Percentiles rank a stretch among this genome's conserved stretches.
These are phyloP conservation scores for Naegleria gruberi DNA, from an alignment of 208 protist genomes.

Conservation along the genomic window DNA sequence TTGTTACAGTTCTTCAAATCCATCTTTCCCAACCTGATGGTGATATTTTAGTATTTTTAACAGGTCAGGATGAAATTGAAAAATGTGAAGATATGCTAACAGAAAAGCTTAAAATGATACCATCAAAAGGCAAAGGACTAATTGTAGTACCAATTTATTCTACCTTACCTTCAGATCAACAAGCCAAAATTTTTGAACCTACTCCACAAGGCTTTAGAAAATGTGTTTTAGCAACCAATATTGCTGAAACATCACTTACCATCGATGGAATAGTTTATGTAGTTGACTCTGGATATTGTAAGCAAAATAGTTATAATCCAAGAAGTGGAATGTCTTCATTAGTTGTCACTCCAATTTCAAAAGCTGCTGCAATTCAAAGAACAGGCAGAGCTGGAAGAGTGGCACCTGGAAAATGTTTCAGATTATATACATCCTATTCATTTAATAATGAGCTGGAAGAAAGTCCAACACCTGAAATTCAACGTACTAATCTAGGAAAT, in stretches of 20 bases:
- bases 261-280: conserved; percentile 98
- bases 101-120: conserved; percentile 54
- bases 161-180: conserved; percentile 90
- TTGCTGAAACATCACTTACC: conserved; percentile 98
- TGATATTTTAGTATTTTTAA: conserved; percentile 83
- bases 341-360: conserved; percentile 79
- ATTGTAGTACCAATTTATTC: conserved; percentile 76
- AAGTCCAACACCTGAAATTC: conserved; percentile 93
- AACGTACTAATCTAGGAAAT: conserved; percentile 92
- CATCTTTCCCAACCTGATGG: conserved; percentile 70
- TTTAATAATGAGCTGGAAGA: conserved; percentile 86
- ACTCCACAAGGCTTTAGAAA: conserved; percentile 69
- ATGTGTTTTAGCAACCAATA: conserved; percentile 96
- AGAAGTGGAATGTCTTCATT: conserved; percentile 92
- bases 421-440: conserved; percentile 87
- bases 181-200: conserved; percentile 89
- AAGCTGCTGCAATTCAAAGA: conserved; percentile 84
- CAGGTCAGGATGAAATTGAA: conserved; percentile 86
- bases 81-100: conserved; percentile 43
- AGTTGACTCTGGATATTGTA: conserved; percentile 92
- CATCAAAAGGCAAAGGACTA: conserved; percentile 61
- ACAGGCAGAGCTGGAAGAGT: conserved; percentile 93
- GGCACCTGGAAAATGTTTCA: conserved; percentile 91
- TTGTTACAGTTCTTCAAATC: conserved; percentile 83
- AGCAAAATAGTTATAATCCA: conserved; percentile 94